Evolutionary conservation across 139 green algal genomes (phyloP).

Genomic region (Limnomonas spitsbergensis): DNA sequence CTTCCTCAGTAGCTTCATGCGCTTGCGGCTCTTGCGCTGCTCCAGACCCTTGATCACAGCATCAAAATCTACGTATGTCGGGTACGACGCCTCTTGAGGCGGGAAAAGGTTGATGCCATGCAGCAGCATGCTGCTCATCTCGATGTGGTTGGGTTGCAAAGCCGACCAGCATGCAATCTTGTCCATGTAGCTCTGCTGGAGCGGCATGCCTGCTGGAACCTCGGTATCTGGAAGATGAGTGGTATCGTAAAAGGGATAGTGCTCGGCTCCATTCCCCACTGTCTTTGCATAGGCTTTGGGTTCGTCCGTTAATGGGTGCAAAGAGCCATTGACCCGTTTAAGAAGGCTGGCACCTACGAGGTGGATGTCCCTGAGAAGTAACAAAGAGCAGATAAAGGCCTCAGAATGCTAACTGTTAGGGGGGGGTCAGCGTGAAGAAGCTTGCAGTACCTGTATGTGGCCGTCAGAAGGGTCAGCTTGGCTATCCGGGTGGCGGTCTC

Average conservation of each 20-base stretch:
- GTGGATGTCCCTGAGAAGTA: slow-evolving; percentile 12
- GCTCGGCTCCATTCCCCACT: too few species aligned
- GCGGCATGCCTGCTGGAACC: slow-evolving; percentile 5
- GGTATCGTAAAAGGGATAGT: neutral
- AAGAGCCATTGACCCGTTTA: neutral
- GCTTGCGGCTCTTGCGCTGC: slow-evolving; percentile 30
- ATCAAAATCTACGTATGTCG: slow-evolving; percentile 45
- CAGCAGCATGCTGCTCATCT: slow-evolving; percentile 27
- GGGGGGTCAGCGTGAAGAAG: too few species aligned
- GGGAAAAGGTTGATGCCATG: slow-evolving; percentile 39
- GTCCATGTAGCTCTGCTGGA: slow-evolving; percentile 35
- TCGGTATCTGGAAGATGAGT: slow-evolving; percentile 7
- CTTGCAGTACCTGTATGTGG: too few species aligned
- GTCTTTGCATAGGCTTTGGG: too few species aligned
- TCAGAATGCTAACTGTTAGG: too few species aligned
- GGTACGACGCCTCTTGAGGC: slow-evolving; percentile 37
- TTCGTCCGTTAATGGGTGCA: neutral
- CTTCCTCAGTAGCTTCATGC: slow-evolving; percentile 18
- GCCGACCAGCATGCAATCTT: slow-evolving; percentile 35
- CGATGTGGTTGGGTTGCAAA: slow-evolving; percentile 36
- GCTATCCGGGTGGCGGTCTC: slow-evolving; percentile 1
- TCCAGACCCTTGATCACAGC: slow-evolving; percentile 21
- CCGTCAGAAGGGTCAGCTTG: neutral
- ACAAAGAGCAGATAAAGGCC: too few species aligned
- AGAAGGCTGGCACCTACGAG: neutral